These are phyloP conservation scores for Fusarium brevicatenulatum DNA, from an alignment of 2,329 filamentous ascomycete species.

Conservation along the genomic window DNA sequence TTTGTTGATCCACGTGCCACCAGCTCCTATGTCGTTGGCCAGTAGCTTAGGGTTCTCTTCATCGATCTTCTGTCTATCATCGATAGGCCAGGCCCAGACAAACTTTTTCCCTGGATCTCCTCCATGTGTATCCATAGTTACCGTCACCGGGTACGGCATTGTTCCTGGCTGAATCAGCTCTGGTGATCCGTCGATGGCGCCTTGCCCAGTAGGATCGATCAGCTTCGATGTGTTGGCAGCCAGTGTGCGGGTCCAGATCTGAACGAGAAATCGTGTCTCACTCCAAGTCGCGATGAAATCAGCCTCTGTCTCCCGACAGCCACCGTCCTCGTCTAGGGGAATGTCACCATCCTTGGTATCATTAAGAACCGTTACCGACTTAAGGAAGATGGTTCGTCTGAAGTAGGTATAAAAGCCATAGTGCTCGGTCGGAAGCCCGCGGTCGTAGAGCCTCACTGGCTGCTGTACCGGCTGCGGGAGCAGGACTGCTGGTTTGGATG, in stretches of 20 bases:
- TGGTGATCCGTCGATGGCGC: constrained; percentile 41
- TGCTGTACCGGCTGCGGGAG: constrained; percentile 78
- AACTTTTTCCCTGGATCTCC: constrained; percentile 64
- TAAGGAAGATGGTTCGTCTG: constrained; percentile 85
- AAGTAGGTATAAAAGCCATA: constrained; percentile 96
- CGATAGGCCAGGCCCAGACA: constrained; percentile 63
- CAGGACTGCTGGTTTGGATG: constrained; percentile 75
- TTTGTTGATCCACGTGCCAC: constrained; percentile 64
- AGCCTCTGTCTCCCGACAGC: constrained; percentile 63
- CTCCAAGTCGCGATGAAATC: constrained; percentile 67
- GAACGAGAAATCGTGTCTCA: constrained; percentile 70
- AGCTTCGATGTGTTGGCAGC: constrained; percentile 57
- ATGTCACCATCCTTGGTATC: constrained; percentile 54
- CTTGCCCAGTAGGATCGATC: constrained; percentile 44
- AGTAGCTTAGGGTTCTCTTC: constrained; percentile 56
- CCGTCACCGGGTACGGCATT: constrained; percentile 71
- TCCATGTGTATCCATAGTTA: constrained; percentile 71
- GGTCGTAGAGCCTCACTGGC: constrained; percentile 86
- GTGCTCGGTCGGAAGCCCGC: constrained; percentile 82
- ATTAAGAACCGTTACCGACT: constrained; percentile 63
- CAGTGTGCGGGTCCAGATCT: constrained; percentile 69
- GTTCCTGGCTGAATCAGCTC: constrained; percentile 61
- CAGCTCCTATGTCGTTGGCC: constrained; percentile 60
- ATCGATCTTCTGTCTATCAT: constrained; percentile 58
- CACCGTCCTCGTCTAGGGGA: constrained; percentile 64